Evolutionary conservation across 2,329 filamentous ascomycete genomes (phyloP).

Genomic region (Colletotrichum phormii): DNA sequence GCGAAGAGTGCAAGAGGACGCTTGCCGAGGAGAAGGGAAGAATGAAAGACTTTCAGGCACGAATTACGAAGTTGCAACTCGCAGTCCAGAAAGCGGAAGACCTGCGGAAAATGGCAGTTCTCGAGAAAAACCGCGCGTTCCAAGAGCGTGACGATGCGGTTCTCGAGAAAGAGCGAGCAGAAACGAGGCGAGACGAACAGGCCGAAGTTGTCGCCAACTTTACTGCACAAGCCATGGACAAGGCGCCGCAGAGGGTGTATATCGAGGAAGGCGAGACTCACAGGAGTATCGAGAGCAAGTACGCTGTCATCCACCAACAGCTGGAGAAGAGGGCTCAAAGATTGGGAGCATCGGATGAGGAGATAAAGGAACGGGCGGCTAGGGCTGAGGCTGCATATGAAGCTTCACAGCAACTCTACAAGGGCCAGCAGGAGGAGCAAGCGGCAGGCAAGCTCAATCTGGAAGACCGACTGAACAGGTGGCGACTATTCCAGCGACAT

Average conservation of each 20-base stretch:
- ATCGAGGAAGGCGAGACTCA: conserved; percentile 75
- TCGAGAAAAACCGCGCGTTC: conserved; percentile 72
- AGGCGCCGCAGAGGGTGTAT: conserved; percentile 67
- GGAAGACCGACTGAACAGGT: conserved; percentile 76
- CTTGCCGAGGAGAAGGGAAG: conserved; percentile 50
- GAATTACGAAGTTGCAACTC: conserved; percentile 65
- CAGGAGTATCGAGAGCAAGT: conserved; percentile 65
- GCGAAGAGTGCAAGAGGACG: conserved; percentile 53
- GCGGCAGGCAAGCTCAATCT: conserved; percentile 69
- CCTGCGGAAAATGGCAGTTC: conserved; percentile 64
- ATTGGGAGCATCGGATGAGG: conserved; percentile 72
- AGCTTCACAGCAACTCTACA: conserved; percentile 51
- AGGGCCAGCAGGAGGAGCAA: conserved; percentile 56
- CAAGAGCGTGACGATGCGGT: conserved; percentile 62
- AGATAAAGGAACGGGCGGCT: conserved; percentile 66
- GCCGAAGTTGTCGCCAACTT: conserved; percentile 63
- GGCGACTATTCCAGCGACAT: conserved; percentile 82
- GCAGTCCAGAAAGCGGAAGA: conserved; percentile 62
- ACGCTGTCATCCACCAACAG: conserved; percentile 66
- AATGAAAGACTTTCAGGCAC: conserved; percentile 43
- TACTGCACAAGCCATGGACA: conserved; percentile 62
- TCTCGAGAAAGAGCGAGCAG: conserved; percentile 56
- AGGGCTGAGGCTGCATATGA: conserved; percentile 54
- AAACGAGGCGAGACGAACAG: conserved; percentile 61
- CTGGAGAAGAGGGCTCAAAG: conserved; percentile 67